Evolutionary conservation across 1,284 basidiomycete genomes (phyloP), one percentile per base, ranked within the genome.

Genomic region (Ustilago loliicola): DNA sequence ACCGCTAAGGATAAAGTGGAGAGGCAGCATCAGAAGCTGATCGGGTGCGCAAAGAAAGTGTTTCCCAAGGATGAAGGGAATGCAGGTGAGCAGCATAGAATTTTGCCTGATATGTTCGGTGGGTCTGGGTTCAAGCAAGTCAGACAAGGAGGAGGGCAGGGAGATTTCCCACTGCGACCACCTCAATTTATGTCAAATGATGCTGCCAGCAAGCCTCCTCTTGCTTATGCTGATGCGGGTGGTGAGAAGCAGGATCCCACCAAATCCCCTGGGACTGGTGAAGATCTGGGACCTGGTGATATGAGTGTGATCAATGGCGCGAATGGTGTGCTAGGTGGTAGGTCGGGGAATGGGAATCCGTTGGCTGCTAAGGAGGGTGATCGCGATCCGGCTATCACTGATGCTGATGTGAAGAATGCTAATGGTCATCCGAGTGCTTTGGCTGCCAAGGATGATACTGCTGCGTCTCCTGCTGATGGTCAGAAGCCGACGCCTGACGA

Each of bases 51-150:
- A 0, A 64, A 53, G 21, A 40, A 60, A 30, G 6, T 52, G 42
- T 45, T 21, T 17, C n/a, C 42, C 6, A 21, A 45, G 48, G 11
- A 55, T 2, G 56, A 58, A 6, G 36, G 25, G 8, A 32, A 50
- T 21, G 42, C 21, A 21, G 51, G 38, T 2, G 23, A 21, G 11
- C 11, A 32, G 11, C 25, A 1, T 6, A 48, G 38, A 4, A 42
- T 60, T 3, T 11, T 67, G 29, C 65, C 65, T 3, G 47, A 55
- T 40, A 57, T 48, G 53, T 57, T 36, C 13, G 66, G 48, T n/a
- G 59, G 54, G 6, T 32, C n/a, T 21, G 53, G 36, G 0, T 62
- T 62, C 27, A 57, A 38, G 25, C 54, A 57, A 17, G 29, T 62
- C 10, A 27, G 29, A 9, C 48, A 53, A 23, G 38, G 36, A 30